Evolutionary conservation across 306 rosid species (phyloP).

Genomic region (Bauhinia variegata): DNA sequence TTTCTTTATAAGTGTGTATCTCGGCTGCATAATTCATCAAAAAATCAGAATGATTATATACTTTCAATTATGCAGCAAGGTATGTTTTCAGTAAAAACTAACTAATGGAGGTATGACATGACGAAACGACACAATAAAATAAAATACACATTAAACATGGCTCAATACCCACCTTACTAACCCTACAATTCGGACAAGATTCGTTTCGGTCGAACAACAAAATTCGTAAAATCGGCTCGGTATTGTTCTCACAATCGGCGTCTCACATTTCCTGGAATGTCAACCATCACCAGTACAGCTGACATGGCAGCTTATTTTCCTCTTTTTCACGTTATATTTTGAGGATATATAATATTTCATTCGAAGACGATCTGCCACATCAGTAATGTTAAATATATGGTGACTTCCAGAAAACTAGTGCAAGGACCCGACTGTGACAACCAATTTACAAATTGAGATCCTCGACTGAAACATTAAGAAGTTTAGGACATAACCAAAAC

Average conservation of each 20-base stretch:
- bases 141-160: slow-evolving; percentile 38
- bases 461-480: slow-evolving; percentile 31
- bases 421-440: slow-evolving; percentile 40
- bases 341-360: no score
- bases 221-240: slow-evolving; percentile 36
- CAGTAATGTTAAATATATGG: slow-evolving; percentile 8
- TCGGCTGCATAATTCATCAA: slow-evolving; percentile 17
- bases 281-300: slow-evolving; percentile 35
- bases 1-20: not conserved
- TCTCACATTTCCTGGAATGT: slow-evolving; percentile 42
- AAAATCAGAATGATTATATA: slow-evolving; percentile 36
- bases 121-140: slow-evolving; percentile 6
- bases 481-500: no score
- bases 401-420: slow-evolving; percentile 35
- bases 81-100: slow-evolving; percentile 31
- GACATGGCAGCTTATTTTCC: slow-evolving; percentile 32
- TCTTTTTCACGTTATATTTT: no score
- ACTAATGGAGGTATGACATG: slow-evolving; percentile 16
- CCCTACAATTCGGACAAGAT: slow-evolving; percentile 27
- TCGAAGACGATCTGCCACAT: not conserved
- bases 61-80: slow-evolving; percentile 39
- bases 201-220: slow-evolving; percentile 33
- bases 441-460: slow-evolving; percentile 36
- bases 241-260: slow-evolving; percentile 28
- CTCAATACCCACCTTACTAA: slow-evolving; percentile 35